These are phyloP conservation scores for Passalora sequoiae DNA, from an alignment of 2,329 filamentous ascomycete species.

Conservation along the genomic window DNA sequence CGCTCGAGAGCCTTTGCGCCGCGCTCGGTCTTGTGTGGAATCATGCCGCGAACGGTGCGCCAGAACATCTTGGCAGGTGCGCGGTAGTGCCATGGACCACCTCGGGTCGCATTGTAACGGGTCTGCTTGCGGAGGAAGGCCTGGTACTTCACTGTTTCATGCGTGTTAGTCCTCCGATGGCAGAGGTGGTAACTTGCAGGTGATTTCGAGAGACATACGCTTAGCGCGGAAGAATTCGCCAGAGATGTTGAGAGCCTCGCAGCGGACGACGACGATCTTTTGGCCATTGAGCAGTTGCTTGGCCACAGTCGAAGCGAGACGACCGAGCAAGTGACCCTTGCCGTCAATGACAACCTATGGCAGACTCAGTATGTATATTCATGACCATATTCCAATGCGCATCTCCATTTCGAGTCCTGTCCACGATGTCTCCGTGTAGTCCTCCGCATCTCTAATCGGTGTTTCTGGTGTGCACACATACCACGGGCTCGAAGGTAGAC, in stretches of 20 bases:
- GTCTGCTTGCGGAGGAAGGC: constrained; percentile 99
- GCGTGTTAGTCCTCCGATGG: constrained; percentile 9
- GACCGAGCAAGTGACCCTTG: constrained; percentile 99
- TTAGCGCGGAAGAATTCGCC: constrained; percentile 99
- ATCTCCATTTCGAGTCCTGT: constrained; percentile 6
- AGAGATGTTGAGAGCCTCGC: constrained; percentile 99
- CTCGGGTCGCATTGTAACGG: constrained; percentile 98
- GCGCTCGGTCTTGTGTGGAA: constrained; percentile 99
- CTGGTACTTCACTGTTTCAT: constrained; percentile 90
- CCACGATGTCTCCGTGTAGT: constrained; percentile 1
- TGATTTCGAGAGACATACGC: constrained; percentile 65
- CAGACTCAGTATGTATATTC: constrained; percentile 13
- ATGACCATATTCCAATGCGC: constrained; percentile 8
- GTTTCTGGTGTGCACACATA: too few species aligned
- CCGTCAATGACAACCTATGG: constrained; percentile 93
- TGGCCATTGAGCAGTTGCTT: constrained; percentile 99
- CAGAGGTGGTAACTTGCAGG: constrained; percentile 5
- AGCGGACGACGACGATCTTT: constrained; percentile 99
- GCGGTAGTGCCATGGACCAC: constrained; percentile 99
- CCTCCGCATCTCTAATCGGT: constrained; percentile 3
- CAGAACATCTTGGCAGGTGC: constrained; percentile 99
- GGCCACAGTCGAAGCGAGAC: constrained; percentile 94
- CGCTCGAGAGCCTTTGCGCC: constrained; percentile 94
- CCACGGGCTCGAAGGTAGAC: constrained; percentile 63
- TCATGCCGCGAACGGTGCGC: constrained; percentile 99